Base-by-base conservation (phyloP, 306 rosid genomes). In the Adenanthera pavonina region DNA sequence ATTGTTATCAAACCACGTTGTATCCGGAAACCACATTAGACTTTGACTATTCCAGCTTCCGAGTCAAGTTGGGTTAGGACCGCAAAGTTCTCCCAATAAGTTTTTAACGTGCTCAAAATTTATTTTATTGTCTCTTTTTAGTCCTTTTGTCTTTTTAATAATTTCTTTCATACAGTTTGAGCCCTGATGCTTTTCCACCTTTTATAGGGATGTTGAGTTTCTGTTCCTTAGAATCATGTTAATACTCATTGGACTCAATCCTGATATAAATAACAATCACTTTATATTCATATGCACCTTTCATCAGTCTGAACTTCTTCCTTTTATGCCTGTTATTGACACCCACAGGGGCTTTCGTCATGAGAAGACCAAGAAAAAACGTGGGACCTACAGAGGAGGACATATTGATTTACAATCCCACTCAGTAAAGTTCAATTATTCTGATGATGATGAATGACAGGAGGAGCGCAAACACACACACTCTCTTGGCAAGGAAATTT, bases 321-420 rank as follows among this genome's bases (percentile, higher is more conserved):
- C 16, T 8, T 17, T 1, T 53, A 16, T 20, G 0, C 25, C 52
- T 69, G 15, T 67, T 49, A 25, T 66, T 60, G 36, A 9, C 60
- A 67, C 11, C 8, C 35, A 13, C 90, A 95, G 99, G 94, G 96
- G 72, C 80, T 95, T 95, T 73, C 97, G 99, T 78, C 99, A 93
- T n/a, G 97, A 95, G 89, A 95, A 93, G 89, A 95, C 99, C 25
- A 64, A 95, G 93, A 95, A 93, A 87, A 95, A 95, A 82, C 99
- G 98, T 72, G 99, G 99, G 48, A 40, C 81, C 41, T 95, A 95
- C 82, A 89, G 97, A 66, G 98, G 99, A 61, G 99, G 99, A 56
- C 88, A 75, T 68, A 93, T 95, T 56, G 99, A 95, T 89, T 84
- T 86, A 66, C 80, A 90, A 1, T 90, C 99, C 25, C 92, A 95